These are phyloP conservation scores for Aspergillus ruber DNA, from an alignment of 2,329 filamentous ascomycete species.

Conservation along the genomic window DNA sequence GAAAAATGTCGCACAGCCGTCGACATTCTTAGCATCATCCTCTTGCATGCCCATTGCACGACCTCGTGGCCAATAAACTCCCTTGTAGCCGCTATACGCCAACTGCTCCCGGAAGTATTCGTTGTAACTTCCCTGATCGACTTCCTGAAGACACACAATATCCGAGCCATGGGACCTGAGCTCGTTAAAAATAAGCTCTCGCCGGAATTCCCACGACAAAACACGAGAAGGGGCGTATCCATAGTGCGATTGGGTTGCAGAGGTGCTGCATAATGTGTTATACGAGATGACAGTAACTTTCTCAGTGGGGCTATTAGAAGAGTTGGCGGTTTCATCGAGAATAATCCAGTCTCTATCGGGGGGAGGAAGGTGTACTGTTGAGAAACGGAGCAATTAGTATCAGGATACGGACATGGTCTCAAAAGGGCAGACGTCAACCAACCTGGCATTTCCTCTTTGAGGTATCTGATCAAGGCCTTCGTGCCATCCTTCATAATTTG, in stretches of 20 bases:
- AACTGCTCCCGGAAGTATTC: conserved; percentile 85
- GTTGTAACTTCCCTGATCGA: conserved; percentile 85
- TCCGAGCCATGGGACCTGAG: conserved; percentile 74
- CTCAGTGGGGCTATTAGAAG: conserved; percentile 50
- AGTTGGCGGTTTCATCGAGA: conserved; percentile 51
- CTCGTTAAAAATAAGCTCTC: conserved; percentile 75
- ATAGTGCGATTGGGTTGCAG: conserved; percentile 76
- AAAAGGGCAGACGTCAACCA: conserved; percentile 33
- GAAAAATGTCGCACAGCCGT: conserved; percentile 95
- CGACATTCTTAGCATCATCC: conserved; percentile 80
- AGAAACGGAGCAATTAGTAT: conserved; percentile 9
- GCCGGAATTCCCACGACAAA: conserved; percentile 80
- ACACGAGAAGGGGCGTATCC: conserved; percentile 82
- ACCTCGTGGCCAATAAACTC: conserved; percentile 85
- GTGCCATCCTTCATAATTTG: conserved; percentile 84
- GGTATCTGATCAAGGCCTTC: conserved; percentile 70
- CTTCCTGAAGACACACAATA: conserved; percentile 87
- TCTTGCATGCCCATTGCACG: conserved; percentile 88
- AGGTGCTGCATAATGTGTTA: conserved; percentile 94
- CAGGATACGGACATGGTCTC: conserved; percentile 13
- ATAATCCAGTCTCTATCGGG: conserved; percentile 69
- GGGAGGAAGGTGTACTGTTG: conserved; percentile 68
- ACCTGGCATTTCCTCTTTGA: conserved; percentile 83
- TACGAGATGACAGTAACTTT: conserved; percentile 82
- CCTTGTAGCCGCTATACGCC: conserved; percentile 83